Conservation (phyloP, 352 stramenopile genomes). For the Globisporangium nunn region DNA sequence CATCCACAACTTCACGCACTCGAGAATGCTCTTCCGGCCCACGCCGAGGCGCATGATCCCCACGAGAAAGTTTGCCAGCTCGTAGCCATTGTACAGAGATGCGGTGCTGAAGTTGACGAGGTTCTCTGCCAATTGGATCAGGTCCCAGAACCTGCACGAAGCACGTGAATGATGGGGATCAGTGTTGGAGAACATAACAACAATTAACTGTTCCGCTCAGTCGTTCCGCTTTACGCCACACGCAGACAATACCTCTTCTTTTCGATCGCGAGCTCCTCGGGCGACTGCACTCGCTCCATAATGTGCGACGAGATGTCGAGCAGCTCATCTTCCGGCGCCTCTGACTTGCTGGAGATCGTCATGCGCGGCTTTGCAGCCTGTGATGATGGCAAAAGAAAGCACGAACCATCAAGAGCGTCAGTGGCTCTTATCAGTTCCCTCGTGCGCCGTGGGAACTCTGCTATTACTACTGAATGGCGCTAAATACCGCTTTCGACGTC, state of each 20-base stretch:
- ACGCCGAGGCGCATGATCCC: constrained; percentile 50
- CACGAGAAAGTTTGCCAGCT: constrained; percentile 34
- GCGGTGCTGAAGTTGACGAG: constrained; percentile 60
- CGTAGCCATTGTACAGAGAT: constrained; percentile 34
- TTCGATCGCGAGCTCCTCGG: constrained; percentile 25
- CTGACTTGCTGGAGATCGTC: constrained; percentile 28
- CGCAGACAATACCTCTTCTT: constrained; percentile 33
- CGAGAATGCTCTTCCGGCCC: constrained; percentile 42
- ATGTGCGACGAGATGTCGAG: constrained; percentile 38
- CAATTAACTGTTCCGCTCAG: not conserved
- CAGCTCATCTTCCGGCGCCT: constrained; percentile 61
- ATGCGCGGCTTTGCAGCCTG: constrained; percentile 10
- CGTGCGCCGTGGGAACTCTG: not conserved
- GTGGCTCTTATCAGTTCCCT: not conserved
- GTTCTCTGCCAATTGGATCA: constrained; percentile 55
- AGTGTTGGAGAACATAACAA: not conserved
- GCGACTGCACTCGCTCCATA: constrained; percentile 22
- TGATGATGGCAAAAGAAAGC: not conserved
- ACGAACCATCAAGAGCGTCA: not conserved
- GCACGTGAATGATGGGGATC: not conserved
- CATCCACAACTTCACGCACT: constrained; percentile 22
- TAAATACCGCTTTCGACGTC: constrained; percentile 22
- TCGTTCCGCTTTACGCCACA: not conserved
- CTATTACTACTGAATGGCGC: not conserved
- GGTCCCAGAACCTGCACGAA: constrained; percentile 47